phyloP scores from a whole-genome alignment of 2,329 filamentous ascomycete genomes.

The Aureobasidium namibiae region DNA sequence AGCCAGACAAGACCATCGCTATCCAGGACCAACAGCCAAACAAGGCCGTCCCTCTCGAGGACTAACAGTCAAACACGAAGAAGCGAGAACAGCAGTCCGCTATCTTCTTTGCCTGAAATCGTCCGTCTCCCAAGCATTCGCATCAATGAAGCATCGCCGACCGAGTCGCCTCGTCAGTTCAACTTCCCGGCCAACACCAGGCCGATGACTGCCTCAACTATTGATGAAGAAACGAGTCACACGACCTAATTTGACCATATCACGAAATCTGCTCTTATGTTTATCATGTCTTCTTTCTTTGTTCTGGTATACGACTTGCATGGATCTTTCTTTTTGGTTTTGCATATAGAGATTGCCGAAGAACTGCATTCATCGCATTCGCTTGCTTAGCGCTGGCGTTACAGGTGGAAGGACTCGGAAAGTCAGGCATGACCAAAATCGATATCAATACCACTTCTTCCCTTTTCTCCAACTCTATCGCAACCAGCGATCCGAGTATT shows the following conservation, averaged over 20 bases:
- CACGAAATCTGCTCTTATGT: conserved; percentile 2
- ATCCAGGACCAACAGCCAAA: neutral
- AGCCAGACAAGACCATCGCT: neutral
- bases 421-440: neutral
- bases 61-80: conserved; percentile 1
- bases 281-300: neutral
- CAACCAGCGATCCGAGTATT: neutral
- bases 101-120: conserved; percentile 28
- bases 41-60: conserved; percentile 6
- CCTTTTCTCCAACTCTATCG: neutral
- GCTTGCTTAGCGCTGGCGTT: conserved; percentile 9
- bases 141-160: conserved; percentile 31
- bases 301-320: neutral
- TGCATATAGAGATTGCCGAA: neutral
- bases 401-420: neutral
- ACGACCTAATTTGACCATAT: neutral
- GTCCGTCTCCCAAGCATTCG: conserved; percentile 37
- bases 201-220: conserved; percentile 1
- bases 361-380: conserved; percentile 9
- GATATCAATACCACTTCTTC: neutral
- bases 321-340: neutral
- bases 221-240: conserved; percentile 11
- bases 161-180: conserved; percentile 17
- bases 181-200: neutral
- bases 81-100: conserved; percentile 16